Evolutionary conservation across 306 rosid species (phyloP).

Genomic region (Dalbergia oliveri): DNA sequence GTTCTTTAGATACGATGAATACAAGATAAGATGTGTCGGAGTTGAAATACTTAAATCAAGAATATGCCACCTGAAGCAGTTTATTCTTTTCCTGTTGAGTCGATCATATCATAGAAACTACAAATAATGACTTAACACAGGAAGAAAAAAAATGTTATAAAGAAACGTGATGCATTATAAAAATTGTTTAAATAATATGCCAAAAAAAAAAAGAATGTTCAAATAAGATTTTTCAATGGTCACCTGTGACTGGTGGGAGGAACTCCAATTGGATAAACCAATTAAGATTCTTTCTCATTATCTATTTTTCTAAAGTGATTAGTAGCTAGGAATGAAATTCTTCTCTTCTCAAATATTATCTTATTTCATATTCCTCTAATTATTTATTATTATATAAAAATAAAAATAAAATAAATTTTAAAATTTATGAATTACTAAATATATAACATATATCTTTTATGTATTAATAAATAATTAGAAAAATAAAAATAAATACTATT

Average conservation of each 20-base stretch:
- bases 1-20: not conserved
- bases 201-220: not conserved
- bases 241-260: not conserved
- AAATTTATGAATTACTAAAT: too few species aligned
- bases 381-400: too few species aligned
- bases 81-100: not conserved
- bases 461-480: too few species aligned
- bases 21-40: conserved; percentile 1
- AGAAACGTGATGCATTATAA: conserved; percentile 10
- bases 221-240: conserved; percentile 22
- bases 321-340: conserved; percentile 40
- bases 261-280: conserved; percentile 34
- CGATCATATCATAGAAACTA: conserved; percentile 32
- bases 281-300: conserved; percentile 36
- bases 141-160: not conserved
- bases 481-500: too few species aligned
- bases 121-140: not conserved
- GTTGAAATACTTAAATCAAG: conserved; percentile 1
- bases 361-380: too few species aligned
- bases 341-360: too few species aligned
- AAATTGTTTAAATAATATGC: not conserved
- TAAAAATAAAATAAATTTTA: too few species aligned
- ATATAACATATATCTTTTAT: too few species aligned
- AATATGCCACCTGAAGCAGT: not conserved
- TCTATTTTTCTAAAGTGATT: conserved; percentile 42